A percentile compares a stretch with the other conserved stretches of the same genome.
Evolutionary conservation across 352 stramenopile species (phyloP).

Genomic region (Globisporangium radiosum): DNA sequence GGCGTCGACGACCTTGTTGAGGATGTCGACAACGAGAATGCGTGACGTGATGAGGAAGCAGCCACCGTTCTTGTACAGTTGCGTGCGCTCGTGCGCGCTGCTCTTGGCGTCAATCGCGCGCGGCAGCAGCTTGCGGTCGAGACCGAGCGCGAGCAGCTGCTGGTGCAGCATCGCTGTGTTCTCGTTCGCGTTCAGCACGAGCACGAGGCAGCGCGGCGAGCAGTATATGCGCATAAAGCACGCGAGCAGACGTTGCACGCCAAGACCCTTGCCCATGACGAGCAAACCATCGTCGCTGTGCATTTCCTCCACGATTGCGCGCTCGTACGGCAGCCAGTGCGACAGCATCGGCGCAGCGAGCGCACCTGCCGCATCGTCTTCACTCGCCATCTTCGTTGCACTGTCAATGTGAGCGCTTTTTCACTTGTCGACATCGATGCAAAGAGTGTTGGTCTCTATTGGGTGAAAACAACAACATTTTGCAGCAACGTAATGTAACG

Average conservation of each 20-base stretch:
- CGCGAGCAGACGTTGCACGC: slow-evolving; percentile 77
- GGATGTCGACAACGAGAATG: slow-evolving; percentile 96
- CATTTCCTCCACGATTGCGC: slow-evolving; percentile 61
- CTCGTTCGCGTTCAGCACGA: slow-evolving; percentile 92
- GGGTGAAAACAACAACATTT: too few relatives aligned
- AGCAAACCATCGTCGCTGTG: slow-evolving; percentile 87
- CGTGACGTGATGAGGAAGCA: slow-evolving; percentile 94
- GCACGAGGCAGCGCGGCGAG: slow-evolving; percentile 69
- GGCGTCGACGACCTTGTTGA: slow-evolving; percentile 77
- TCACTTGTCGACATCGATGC: too few relatives aligned
- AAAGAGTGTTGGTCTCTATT: too few relatives aligned
- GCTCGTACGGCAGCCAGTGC: slow-evolving; percentile 74
- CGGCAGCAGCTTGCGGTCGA: slow-evolving; percentile 82
- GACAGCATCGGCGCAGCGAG: slow-evolving; percentile 9
- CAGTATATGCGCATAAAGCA: slow-evolving; percentile 91
- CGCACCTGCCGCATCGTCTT: slow-evolving; percentile 3
- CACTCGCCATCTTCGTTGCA: not conserved
- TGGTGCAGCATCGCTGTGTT: slow-evolving; percentile 67
- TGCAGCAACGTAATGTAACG: too few relatives aligned
- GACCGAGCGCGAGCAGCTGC: slow-evolving; percentile 84
- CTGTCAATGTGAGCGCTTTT: not conserved
- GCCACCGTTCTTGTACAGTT: slow-evolving; percentile 90
- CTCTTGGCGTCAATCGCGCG: slow-evolving; percentile 61
- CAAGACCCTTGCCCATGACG: slow-evolving; percentile 90
- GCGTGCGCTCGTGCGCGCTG: slow-evolving; percentile 57